Evolutionary conservation across 2,329 filamentous ascomycete species (phyloP), one percentile per base, ranked within the genome.

Genomic region (Biscogniauxia sp.): DNA sequence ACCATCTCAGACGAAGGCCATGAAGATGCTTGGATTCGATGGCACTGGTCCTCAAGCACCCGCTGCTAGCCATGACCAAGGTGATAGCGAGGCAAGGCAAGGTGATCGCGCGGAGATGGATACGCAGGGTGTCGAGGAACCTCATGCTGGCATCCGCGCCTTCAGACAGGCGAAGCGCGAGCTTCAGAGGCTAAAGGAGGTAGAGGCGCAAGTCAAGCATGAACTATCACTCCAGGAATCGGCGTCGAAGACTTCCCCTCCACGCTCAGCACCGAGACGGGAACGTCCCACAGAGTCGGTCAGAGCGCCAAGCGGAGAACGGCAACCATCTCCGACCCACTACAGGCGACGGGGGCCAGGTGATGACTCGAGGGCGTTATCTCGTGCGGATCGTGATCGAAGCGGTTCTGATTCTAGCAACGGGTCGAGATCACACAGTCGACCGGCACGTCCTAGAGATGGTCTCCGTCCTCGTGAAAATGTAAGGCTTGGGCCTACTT

Each of bases 11-110:
- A 74, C 80, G 2, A 90, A 88, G 70, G 77, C 83, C 0, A 82
- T 84, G 72, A 89, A 87, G 73, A 83, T 88, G 72, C 79, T 88
- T 11, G 86, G 86, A 2, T 73, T 89, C 15, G 81, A 81, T 8
- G 72, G 76, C 8, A 64, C 3, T 76, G 76, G 2, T 76, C 78
- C 64, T 23, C 66, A 66, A 51, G 59, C 62, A 53, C 56, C 37
- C 20, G 66, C 61, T 20, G 59, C 67, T 4, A 59, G 52, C 20
- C 63, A 61, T 8, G 62, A 69, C 8, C 32, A 62, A 41, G 17
- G 15, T 20, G 52, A 49, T 5, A 55, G 53, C 20, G 60, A 65
- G 45, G 3, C n/a, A 1, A 64, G 54, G 3, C 32, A 57, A 17
- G 41, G 52, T 17, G 58, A 61, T 11, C 53, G 64, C 23, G 52